Percentiles rank a stretch among this genome's conserved stretches.
Conservation (phyloP, 1,284 basidiomycete genomes). For the Kalmanozyma brasiliensis region DNA sequence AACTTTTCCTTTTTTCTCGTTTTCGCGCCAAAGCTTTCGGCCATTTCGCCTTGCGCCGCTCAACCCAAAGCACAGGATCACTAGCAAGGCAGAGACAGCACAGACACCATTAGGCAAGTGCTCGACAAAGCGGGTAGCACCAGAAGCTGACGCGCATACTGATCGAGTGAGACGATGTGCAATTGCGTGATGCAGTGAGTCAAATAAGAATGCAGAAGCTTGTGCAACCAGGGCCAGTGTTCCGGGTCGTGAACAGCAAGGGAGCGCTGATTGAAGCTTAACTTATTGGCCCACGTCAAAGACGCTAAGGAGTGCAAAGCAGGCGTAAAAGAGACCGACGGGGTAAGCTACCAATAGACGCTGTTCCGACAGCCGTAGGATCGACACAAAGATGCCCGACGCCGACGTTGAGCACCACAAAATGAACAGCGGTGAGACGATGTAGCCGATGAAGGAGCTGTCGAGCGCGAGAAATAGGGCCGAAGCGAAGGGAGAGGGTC, state of each 20-base stretch:
- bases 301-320: constrained; percentile 66
- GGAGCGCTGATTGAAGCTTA: neutral
- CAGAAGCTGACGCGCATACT: no score
- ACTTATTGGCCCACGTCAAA: constrained; percentile 52
- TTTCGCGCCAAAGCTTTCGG: neutral
- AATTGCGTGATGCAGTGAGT: no score
- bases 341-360: constrained; percentile 66
- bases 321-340: constrained; percentile 65
- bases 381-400: constrained; percentile 67
- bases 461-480: neutral
- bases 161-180: no score
- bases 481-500: neutral
- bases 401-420: constrained; percentile 66
- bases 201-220: no score
- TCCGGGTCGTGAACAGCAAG: no score
- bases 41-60: no score
- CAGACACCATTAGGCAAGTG: no score
- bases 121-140: no score
- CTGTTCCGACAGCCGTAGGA: constrained; percentile 64
- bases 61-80: no score
- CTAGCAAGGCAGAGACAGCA: no score
- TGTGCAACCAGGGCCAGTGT: no score
- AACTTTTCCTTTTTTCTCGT: constrained; percentile 3
- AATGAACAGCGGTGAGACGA: constrained; percentile 65
- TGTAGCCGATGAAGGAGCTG: constrained; percentile 56